Evolutionary conservation across 1,284 basidiomycete species (phyloP).

Genomic region (Ceratobasidium sp.): DNA sequence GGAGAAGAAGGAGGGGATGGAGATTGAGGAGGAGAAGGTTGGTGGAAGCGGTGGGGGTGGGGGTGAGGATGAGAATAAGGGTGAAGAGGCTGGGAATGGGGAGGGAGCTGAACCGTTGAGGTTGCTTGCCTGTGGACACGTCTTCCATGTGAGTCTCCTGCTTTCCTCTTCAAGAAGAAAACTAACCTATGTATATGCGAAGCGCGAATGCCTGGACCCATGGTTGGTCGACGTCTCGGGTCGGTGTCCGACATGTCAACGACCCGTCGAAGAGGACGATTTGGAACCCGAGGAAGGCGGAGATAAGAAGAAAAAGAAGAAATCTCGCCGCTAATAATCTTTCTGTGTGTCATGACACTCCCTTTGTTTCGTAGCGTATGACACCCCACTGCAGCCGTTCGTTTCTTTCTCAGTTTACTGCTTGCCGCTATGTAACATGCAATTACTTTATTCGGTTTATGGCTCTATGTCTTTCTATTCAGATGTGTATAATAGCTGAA

Average conservation of each 20-base stretch:
- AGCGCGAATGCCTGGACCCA: slow-evolving; percentile 83
- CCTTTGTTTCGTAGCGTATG: too few species aligned
- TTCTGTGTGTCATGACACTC: too few species aligned
- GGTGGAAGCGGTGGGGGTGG: slow-evolving; percentile 53
- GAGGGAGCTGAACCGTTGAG: slow-evolving; percentile 77
- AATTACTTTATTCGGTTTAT: too few species aligned
- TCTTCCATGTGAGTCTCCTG: slow-evolving; percentile 74
- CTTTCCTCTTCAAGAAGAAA: background rate
- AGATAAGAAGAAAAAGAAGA: slow-evolving; percentile 17
- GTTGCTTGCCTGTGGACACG: slow-evolving; percentile 77
- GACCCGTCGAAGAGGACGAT: slow-evolving; percentile 58
- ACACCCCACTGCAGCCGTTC: too few species aligned
- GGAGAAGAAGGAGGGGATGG: slow-evolving; percentile 50
- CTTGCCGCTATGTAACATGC: too few species aligned
- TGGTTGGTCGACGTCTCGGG: slow-evolving; percentile 82
- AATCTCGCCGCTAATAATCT: background rate
- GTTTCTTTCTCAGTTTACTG: too few species aligned
- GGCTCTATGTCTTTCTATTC: too few species aligned
- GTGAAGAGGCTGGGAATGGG: too few species aligned
- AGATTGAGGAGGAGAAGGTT: slow-evolving; percentile 52
- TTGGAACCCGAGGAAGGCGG: slow-evolving; percentile 4
- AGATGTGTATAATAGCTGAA: too few species aligned
- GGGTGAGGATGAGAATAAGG: slow-evolving; percentile 61
- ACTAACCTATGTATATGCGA: slow-evolving; percentile 24
- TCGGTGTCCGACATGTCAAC: slow-evolving; percentile 79